Evolutionary conservation across 2,329 filamentous ascomycete genomes (phyloP).

Genomic region (Beauveria australis): DNA sequence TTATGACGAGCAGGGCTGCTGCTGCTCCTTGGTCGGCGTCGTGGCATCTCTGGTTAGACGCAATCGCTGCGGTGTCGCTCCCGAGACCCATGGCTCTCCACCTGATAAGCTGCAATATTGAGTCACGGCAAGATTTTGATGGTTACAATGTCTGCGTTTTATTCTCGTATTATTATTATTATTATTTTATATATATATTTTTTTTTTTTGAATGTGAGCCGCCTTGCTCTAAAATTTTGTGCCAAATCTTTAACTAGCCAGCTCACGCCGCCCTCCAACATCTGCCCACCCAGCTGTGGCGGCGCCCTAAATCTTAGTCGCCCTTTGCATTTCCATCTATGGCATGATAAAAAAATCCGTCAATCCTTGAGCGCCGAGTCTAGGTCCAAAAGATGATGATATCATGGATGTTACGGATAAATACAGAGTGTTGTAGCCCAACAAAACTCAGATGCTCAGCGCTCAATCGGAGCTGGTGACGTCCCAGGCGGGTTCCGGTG

Average conservation of each 20-base stretch:
- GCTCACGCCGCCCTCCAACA: no score
- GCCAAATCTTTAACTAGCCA: no score
- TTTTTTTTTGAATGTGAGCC: background rate
- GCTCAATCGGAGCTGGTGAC: background rate
- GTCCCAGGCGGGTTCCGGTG: background rate
- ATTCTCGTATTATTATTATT: background rate
- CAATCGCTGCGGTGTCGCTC: slow-evolving; percentile 5
- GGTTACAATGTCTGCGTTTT: background rate
- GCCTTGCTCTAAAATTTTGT: no score
- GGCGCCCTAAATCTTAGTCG: no score
- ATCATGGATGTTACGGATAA: no score
- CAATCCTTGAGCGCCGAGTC: no score
- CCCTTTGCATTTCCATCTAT: no score
- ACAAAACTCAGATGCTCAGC: background rate
- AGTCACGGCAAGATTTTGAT: background rate
- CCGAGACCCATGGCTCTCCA: slow-evolving; percentile 4
- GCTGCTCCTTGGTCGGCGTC: slow-evolving; percentile 4
- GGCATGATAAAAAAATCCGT: no score
- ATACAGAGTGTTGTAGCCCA: background rate
- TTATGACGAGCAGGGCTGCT: background rate
- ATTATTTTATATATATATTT: background rate
- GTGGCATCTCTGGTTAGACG: background rate
- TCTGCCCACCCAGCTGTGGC: no score
- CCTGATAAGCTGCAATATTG: background rate
- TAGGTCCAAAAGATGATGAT: no score